These are phyloP conservation scores for Talaromyces sp. DNA, from an alignment of 2,329 filamentous ascomycete species.

Conservation along the genomic window DNA sequence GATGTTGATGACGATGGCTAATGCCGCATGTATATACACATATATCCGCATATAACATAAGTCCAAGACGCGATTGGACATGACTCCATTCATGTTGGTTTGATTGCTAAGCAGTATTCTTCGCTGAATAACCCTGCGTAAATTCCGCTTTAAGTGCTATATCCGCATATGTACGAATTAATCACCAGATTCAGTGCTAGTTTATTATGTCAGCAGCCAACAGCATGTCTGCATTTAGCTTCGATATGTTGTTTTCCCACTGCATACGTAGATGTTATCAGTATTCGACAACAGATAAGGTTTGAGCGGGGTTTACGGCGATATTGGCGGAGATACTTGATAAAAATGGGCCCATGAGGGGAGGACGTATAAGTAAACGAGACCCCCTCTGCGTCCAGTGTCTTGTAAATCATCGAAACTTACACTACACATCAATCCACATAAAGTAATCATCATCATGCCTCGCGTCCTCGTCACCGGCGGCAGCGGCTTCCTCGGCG, in stretches of 20 bases:
- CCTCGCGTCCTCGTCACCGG: conserved; percentile 16
- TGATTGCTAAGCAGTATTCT: background rate
- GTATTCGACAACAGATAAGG: background rate
- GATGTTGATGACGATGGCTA: background rate
- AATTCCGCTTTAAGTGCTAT: background rate
- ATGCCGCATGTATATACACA: background rate
- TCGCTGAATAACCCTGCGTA: background rate
- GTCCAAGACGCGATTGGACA: background rate
- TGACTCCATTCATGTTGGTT: background rate
- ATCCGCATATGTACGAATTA: background rate
- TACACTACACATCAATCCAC: background rate
- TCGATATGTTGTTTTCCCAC: background rate
- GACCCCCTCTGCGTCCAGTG: background rate
- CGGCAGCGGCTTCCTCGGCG: conserved; percentile 25
- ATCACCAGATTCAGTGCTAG: background rate
- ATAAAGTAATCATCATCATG: conserved; percentile 3
- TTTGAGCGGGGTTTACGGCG: conserved; percentile 1
- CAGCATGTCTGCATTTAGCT: background rate
- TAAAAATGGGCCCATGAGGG: background rate
- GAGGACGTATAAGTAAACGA: background rate
- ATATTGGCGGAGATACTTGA: conserved; percentile 2
- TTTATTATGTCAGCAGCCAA: background rate
- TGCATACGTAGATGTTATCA: too few relatives aligned
- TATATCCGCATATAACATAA: background rate
- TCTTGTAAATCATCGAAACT: background rate